Evolutionary conservation across 176 grass and related monocot species (phyloP).

Genomic region (Guadua angustifolia): DNA sequence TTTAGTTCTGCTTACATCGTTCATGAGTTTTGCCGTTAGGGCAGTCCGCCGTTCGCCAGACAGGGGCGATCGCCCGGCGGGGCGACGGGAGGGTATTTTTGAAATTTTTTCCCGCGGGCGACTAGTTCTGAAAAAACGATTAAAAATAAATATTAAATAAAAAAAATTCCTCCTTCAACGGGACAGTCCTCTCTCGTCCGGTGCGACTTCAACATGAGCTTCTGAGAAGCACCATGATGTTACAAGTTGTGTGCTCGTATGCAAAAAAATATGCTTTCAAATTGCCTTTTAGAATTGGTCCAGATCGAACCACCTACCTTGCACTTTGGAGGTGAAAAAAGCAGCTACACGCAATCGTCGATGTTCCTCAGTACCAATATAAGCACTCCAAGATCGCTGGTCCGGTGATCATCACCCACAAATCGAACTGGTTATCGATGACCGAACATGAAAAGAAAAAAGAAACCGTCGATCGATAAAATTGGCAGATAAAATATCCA

Average conservation of each 20-base stretch:
- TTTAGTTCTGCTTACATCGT: no score
- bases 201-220: neutral
- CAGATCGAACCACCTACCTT: neutral
- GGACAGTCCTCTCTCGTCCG: neutral
- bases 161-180: neutral
- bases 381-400: neutral
- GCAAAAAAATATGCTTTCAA: neutral
- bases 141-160: no score
- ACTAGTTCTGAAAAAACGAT: no score
- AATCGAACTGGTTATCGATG: neutral
- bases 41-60: no score
- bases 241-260: neutral
- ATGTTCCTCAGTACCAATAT: neutral
- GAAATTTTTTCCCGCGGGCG: no score
- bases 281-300: neutral
- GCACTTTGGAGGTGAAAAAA: neutral
- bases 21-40: no score
- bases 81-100: no score
- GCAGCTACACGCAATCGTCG: neutral
- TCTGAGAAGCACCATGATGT: neutral
- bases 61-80: no score
- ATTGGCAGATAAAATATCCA: neutral
- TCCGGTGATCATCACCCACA: neutral
- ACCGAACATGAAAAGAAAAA: neutral
- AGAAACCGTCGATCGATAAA: neutral